Base-by-base conservation (phyloP, 2,329 filamentous ascomycete genomes). In the Colletotrichum tabaci region DNA sequence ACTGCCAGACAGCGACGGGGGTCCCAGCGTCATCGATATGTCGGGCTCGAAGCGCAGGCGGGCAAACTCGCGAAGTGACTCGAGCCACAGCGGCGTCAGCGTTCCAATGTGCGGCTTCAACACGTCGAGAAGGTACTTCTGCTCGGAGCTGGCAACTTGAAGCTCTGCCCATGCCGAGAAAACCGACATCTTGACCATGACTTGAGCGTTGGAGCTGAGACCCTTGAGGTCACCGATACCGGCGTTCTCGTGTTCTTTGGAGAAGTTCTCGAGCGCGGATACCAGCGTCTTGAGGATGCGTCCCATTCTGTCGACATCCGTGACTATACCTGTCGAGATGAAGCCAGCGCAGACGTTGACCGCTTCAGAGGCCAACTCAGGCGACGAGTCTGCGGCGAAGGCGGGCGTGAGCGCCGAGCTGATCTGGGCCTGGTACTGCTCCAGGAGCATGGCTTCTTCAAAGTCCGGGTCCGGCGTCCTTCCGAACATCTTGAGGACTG, bases 361-460 rank as follows among this genome's bases (percentile, higher is more conserved):
- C 18, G 97, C 96, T 79, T 98, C 96, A 0, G 96, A 95, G 9
- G 96, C 97, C 18, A 99, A 87, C 80, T 99, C 96, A 0, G 97
- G 95, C 0, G 96, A 98, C 0, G 96, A 99, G 80, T 99, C 96
- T 4, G 92, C 92, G 1, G 96, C 95, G 82, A 99, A 99, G 0
- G 96, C 97, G 4, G 96, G 96, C 0, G 97, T 99, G 73, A 99
- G 87, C 0, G 96, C 96, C 21, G 96, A 98, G 77, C 95, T 95
- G 79, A 99, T 99, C 79, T 99, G 96, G 6, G 96, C 96, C 82
- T 99, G 97, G 78, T 99, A 99, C 81, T 99, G 96, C 81, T 99
- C 97, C 4, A 99, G 88, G 18, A 99, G 87, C 83, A 97, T 97
- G 0, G 94, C 96, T 82, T 99, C 96, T n/a, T 96, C 90, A 79